Evolutionary conservation across 768 basidiomycete species (phyloP).

Genomic region (Mycena olivaceomarginata): DNA sequence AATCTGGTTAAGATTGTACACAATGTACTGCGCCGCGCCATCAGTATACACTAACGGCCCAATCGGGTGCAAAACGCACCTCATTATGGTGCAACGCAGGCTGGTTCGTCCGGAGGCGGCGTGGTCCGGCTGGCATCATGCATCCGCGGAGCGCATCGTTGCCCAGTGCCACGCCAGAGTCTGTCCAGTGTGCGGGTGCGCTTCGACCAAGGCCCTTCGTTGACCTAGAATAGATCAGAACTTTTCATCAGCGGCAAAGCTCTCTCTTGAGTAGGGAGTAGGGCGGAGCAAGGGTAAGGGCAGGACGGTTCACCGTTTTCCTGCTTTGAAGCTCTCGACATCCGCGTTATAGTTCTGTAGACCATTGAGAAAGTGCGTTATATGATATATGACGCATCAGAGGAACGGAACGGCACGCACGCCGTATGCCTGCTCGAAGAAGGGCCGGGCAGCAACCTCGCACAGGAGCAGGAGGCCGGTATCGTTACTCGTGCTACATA

Average conservation of each 20-base stretch:
- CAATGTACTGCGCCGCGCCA: conserved; percentile 11
- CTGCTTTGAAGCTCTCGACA: neutral
- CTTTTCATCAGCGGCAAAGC: neutral
- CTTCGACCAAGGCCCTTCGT: conserved; percentile 28
- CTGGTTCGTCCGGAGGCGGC: neutral
- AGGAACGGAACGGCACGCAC: neutral
- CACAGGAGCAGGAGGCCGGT: conserved; percentile 21
- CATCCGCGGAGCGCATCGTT: conserved; percentile 17
- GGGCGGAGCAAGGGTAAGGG: neutral
- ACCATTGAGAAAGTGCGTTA: neutral
- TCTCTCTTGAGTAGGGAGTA: neutral
- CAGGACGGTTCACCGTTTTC: neutral
- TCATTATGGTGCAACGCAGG: conserved; percentile 17
- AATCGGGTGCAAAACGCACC: neutral
- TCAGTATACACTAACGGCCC: too few species aligned
- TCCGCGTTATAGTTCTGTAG: conserved; percentile 22
- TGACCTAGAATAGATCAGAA: neutral
- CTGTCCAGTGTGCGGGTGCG: conserved; percentile 21
- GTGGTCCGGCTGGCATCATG: conserved; percentile 12
- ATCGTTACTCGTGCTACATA: conserved; percentile 12
- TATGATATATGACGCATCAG: neutral
- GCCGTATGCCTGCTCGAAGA: conserved; percentile 12
- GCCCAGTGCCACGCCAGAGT: neutral
- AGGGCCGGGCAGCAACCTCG: conserved; percentile 17
- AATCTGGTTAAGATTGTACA: conserved; percentile 25